phyloP scores from a whole-genome alignment of 768 basidiomycete genomes.

The Podaxis sp. region DNA sequence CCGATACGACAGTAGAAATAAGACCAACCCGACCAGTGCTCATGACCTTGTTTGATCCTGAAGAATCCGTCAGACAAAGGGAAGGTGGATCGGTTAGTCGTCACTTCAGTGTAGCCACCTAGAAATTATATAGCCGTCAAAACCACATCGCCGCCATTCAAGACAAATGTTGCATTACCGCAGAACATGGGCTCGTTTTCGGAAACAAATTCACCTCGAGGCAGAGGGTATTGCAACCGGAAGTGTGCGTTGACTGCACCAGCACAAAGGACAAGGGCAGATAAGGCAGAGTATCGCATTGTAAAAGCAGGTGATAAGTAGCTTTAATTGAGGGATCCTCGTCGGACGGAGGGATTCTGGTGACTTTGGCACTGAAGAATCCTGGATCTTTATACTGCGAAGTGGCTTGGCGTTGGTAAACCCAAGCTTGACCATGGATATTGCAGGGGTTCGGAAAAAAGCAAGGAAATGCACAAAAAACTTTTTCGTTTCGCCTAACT shows the following conservation, averaged over 20 bases:
- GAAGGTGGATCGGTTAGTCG: conserved; percentile 61
- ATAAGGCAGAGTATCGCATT: conserved; percentile 9
- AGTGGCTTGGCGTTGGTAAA: background rate
- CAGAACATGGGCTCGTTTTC: conserved; percentile 59
- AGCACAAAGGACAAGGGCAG: conserved; percentile 25
- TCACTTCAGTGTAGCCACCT: conserved; percentile 63
- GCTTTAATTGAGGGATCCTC: background rate
- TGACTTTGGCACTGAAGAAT: background rate
- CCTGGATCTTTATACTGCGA: background rate
- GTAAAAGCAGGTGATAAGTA: background rate
- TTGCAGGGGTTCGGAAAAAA: background rate
- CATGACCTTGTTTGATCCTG: conserved; percentile 57
- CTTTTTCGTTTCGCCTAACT: conserved; percentile 7
- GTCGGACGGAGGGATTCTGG: background rate
- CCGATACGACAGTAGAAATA: background rate
- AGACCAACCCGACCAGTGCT: conserved; percentile 48
- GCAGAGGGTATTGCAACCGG: conserved; percentile 66
- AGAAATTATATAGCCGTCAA: conserved; percentile 3
- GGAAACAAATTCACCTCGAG: conserved; percentile 66
- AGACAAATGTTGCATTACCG: conserved; percentile 35
- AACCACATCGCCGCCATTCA: background rate
- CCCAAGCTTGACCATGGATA: background rate
- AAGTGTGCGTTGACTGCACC: conserved; percentile 66
- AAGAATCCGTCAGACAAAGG: conserved; percentile 65
- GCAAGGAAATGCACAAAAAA: conserved; percentile 1